Evolutionary conservation across 371 early-diverging fungal genomes (phyloP).

Genomic region (Mucor irregularis): DNA sequence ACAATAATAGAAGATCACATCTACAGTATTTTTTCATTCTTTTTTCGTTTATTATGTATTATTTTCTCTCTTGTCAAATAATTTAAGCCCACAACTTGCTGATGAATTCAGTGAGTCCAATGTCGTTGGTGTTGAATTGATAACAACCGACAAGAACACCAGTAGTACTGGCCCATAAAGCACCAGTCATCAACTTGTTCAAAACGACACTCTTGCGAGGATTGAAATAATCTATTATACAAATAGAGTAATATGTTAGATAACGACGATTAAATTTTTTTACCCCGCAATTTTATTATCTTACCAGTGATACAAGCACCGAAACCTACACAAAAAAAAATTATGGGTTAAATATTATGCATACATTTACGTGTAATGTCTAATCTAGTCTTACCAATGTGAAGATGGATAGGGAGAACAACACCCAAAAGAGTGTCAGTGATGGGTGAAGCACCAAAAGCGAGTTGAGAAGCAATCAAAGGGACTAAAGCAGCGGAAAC

Average conservation of each 20-base stretch:
- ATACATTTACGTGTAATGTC: background rate
- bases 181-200: conserved; percentile 62
- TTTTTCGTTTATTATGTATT: background rate
- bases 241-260: conserved; percentile 7
- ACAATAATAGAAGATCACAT: background rate
- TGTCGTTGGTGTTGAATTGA: conserved; percentile 93
- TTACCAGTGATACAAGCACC: conserved; percentile 63
- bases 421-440: conserved; percentile 89
- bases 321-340: conserved; percentile 31
- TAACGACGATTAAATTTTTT: conserved; percentile 6
- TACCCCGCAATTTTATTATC: conserved; percentile 27
- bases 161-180: conserved; percentile 71
- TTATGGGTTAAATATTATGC: background rate
- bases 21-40: background rate
- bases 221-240: conserved; percentile 82
- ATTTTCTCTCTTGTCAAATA: conserved; percentile 18
- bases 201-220: conserved; percentile 65
- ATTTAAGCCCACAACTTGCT: conserved; percentile 78
- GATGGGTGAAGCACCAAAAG: conserved; percentile 80
- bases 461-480: conserved; percentile 71
- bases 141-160: conserved; percentile 85
- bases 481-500: conserved; percentile 77
- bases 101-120: conserved; percentile 90
- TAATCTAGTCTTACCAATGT: conserved; percentile 69
- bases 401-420: conserved; percentile 87